phyloP scores from a whole-genome alignment of 306 rosid species.

The Castanopsis chinensis region DNA sequence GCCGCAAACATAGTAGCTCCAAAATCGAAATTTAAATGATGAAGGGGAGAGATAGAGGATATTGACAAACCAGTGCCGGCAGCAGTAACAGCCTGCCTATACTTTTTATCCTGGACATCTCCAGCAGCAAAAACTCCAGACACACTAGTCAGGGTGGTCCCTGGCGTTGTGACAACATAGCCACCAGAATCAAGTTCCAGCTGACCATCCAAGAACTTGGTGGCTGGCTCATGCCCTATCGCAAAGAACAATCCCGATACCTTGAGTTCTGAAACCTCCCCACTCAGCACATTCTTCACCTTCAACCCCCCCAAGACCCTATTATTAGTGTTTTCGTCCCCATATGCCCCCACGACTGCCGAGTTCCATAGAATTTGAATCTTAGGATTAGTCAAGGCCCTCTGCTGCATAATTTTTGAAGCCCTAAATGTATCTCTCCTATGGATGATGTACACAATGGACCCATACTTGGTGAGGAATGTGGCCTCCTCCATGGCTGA shows the following conservation, averaged over 20 bases:
- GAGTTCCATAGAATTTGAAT: slow-evolving; percentile 75
- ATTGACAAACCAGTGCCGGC: slow-evolving; percentile 62
- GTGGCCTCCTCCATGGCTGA: slow-evolving; percentile 92
- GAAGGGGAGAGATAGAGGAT: not conserved
- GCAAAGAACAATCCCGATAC: slow-evolving; percentile 79
- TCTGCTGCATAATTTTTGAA: slow-evolving; percentile 80
- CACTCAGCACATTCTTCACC: slow-evolving; percentile 53
- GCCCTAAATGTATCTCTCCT: slow-evolving; percentile 73
- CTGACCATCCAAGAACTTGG: slow-evolving; percentile 75
- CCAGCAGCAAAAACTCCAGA: slow-evolving; percentile 88
- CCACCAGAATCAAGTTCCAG: slow-evolving; percentile 68
- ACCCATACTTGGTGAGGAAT: slow-evolving; percentile 76
- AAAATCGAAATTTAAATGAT: not conserved
- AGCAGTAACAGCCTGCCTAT: slow-evolving; percentile 90
- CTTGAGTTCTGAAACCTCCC: slow-evolving; percentile 60
- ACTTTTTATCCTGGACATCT: slow-evolving; percentile 91
- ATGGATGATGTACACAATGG: slow-evolving; percentile 66
- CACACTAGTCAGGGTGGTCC: slow-evolving; percentile 64
- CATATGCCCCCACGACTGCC: slow-evolving; percentile 59
- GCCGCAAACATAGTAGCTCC: too few species aligned
- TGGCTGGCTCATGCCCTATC: slow-evolving; percentile 86
- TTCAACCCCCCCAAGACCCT: slow-evolving; percentile 64
- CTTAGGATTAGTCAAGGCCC: slow-evolving; percentile 57
- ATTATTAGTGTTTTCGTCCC: slow-evolving; percentile 26
- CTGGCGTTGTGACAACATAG: slow-evolving; percentile 58